phyloP scores from a whole-genome alignment of 2,329 filamentous ascomycete genomes.

The Alternaria sp. region DNA sequence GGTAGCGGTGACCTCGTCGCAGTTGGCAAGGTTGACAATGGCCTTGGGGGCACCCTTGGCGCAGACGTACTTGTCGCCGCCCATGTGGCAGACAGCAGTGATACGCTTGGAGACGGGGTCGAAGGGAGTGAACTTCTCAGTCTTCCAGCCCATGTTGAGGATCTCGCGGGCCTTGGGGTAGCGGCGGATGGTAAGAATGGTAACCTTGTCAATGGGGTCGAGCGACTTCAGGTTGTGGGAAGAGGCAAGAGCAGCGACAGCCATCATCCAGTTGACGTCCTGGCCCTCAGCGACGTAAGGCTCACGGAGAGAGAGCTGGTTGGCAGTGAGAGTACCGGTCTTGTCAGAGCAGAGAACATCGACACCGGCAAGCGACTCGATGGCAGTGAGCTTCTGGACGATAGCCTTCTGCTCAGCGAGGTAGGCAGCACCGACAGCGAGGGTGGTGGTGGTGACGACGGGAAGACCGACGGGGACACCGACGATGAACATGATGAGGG shows the following conservation, averaged over 20 bases:
- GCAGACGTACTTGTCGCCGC: conserved; percentile 73
- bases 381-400: conserved; percentile 79
- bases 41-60: conserved; percentile 81
- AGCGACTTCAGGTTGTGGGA: conserved; percentile 81
- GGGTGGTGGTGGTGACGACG: conserved; percentile 77
- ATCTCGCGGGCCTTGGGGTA: conserved; percentile 81
- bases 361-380: conserved; percentile 70
- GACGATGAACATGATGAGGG: conserved; percentile 67
- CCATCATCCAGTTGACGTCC: conserved; percentile 86
- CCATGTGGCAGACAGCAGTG: conserved; percentile 71
- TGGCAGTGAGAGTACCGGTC: conserved; percentile 77
- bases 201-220: conserved; percentile 81
- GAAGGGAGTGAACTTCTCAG: conserved; percentile 78
- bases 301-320: conserved; percentile 77
- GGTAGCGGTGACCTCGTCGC: conserved; percentile 67
- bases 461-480: conserved; percentile 80
- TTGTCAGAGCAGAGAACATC: conserved; percentile 83
- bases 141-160: conserved; percentile 75
- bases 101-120: conserved; percentile 83
- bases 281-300: conserved; percentile 78
- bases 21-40: conserved; percentile 72
- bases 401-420: conserved; percentile 79
- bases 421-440: conserved; percentile 78
- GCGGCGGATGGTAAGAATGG: conserved; percentile 75
- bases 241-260: conserved; percentile 75